These are phyloP conservation scores for Periconia macrospinosa DNA, from an alignment of 2,329 filamentous ascomycete species.

Conservation along the genomic window DNA sequence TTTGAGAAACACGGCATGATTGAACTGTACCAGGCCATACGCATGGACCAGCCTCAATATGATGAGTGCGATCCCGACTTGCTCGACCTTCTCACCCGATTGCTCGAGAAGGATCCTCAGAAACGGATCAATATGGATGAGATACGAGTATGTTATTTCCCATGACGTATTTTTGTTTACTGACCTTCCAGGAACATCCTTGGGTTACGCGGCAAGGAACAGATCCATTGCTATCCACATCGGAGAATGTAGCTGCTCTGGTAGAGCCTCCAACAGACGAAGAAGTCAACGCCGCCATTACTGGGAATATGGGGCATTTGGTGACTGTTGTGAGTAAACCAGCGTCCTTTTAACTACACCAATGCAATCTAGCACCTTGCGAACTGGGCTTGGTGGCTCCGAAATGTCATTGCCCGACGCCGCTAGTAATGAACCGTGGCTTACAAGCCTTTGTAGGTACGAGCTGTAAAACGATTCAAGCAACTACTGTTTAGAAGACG, in stretches of 20 bases:
- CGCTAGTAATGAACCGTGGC: background rate
- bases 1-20: conserved; percentile 79
- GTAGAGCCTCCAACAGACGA: conserved; percentile 85
- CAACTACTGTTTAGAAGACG: conserved; percentile 64
- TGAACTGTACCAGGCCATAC: conserved; percentile 89
- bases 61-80: conserved; percentile 68
- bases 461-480: conserved; percentile 90
- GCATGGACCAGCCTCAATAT: conserved; percentile 65
- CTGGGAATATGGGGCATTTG: conserved; percentile 82
- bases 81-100: conserved; percentile 68
- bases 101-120: conserved; percentile 83
- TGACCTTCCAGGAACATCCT: conserved; percentile 69
- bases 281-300: conserved; percentile 89
- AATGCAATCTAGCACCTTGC: no score
- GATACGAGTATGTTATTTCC: conserved; percentile 65
- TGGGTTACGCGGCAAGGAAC: conserved; percentile 86
- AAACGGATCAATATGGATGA: conserved; percentile 83
- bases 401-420: background rate
- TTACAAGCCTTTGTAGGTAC: conserved; percentile 63
- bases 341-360: background rate
- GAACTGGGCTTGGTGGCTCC: background rate
- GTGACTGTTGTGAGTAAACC: conserved; percentile 69
- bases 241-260: conserved; percentile 82
- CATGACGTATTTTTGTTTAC: background rate
- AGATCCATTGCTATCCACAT: conserved; percentile 75